Base-by-base conservation (phyloP, 2,329 filamentous ascomycete species). In the Ophiognomonia clavigignenti-juglandacearum region DNA sequence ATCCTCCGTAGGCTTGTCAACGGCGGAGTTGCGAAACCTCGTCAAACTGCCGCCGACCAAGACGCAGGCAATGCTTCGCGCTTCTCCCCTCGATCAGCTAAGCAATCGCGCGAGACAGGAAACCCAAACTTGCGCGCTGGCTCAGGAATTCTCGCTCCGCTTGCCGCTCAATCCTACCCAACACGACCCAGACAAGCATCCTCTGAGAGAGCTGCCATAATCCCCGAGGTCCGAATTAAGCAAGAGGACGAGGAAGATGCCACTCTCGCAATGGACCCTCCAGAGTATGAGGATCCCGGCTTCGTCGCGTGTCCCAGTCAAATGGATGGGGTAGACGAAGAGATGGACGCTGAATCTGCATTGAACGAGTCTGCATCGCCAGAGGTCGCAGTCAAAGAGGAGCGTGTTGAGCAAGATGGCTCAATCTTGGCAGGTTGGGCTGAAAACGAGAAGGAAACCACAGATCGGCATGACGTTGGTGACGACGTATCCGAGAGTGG, bases 1-100 rank as follows among this genome's bases (percentile, higher is more conserved):
- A 23, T 36, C 8, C 18, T 48, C 23, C 22, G 39, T 20, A 22
- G 32, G n/a, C 39, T 26, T 16, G 39, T 43, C n/a, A 14, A 24
- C 18, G 26, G 45, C 4, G 34, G 51, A 18, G 40, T 53, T 19
- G 29, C 37, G n/a, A 51, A 48, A 34, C 14, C 36, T 19, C n/a
- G 16, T 6, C 13, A 39, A 31, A 10, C 8, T 23, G 10, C 36
- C 31, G 11, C n/a, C n/a, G 10, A 22, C 3, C 10, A 19, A 11
- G 9, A 39, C 2, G 14, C 23, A 39, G 19, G 36, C n/a, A 22
- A 39, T 16, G 20, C 18, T 13, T 39, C 35, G 20, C 6, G 6
- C 6, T 4, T n/a, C 4, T 32, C 35, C 20, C 20, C 26, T 24
- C 27, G 19, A 19, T 19, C 27, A 14, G 13, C 43, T 6, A 36